Evolutionary conservation across 106 monocot species (phyloP), one percentile per base, ranked within the genome.

Genomic region (Phalaenopsis equestris): DNA sequence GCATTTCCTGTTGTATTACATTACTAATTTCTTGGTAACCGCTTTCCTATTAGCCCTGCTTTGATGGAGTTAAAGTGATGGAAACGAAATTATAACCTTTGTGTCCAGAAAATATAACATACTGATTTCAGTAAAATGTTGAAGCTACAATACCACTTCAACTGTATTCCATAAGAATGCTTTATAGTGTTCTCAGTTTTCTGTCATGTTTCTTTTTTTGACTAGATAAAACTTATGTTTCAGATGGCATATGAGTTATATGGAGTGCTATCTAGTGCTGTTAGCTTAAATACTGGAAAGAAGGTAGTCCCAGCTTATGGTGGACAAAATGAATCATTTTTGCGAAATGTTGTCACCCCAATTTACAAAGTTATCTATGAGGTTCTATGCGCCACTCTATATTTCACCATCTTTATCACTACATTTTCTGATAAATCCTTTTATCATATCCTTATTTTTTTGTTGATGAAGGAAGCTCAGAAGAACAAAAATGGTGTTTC

Each of bases 181-280:
- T 21, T 64, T 64, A 64, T 64, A 23, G 21, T 64, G 9, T 64
- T 21, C 14, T 6, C 23, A 2, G 21, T 64, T 23, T 64, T 64
- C 9, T 64, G 64, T 64, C 64, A 64, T 64, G 64, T 24, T 12
- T 64, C 64, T 64, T 64, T 23, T 64, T 23, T 23, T 23, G 64
- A 64, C 23, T 64, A 58, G 64, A 72, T 43, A 74, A 45, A 78
- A 73, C 1, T 11, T 42, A 24, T 78, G 4, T 85, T 73, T 93
- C 87, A 93, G 93, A 93, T 93, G 93, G 88, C 93, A 87, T 90
- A 88, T 73, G 93, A 93, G 81, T 80, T 93, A 78, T 86, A 88
- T 87, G 90, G 93, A 61, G 75, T 88, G 19, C 65, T 93, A 45
- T 86, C 88, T 80, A 80, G 86, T 79, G 84, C 93, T 55, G 84